Percentiles rank a stretch among this genome's conserved stretches.
Conservation (phyloP, 495 filamentous ascomycete genomes). For the Penicillium goetzii region DNA sequence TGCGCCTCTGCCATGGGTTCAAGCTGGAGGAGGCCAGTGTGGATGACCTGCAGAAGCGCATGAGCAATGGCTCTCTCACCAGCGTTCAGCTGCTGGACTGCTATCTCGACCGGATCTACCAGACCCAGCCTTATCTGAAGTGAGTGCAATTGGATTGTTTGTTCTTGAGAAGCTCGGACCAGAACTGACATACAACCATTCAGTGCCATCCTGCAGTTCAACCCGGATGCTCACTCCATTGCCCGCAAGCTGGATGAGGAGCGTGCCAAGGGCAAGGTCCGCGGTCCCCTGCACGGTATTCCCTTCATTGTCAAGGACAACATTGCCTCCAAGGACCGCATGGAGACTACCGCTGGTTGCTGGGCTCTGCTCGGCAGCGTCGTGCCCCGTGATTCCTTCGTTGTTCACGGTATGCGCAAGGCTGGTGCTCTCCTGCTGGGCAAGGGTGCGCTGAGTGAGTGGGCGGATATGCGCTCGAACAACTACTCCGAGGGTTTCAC, state of each 20-base stretch:
- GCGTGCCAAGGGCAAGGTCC: constrained; percentile 54
- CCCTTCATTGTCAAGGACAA: constrained; percentile 78
- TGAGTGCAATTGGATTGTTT: constrained; percentile 30
- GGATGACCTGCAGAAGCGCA: constrained; percentile 54
- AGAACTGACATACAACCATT: background rate
- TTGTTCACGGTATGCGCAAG: constrained; percentile 62
- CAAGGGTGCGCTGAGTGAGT: constrained; percentile 71
- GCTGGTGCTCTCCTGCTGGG: constrained; percentile 71
- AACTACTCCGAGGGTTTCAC: constrained; percentile 73
- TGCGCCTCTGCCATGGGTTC: constrained; percentile 64
- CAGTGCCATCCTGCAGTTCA: constrained; percentile 61
- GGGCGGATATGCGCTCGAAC: constrained; percentile 74
- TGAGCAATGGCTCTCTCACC: constrained; percentile 49
- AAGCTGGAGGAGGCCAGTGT: constrained; percentile 66
- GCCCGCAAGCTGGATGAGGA: constrained; percentile 63
- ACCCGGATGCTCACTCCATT: constrained; percentile 63
- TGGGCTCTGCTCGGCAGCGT: constrained; percentile 65
- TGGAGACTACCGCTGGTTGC: constrained; percentile 67
- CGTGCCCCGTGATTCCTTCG: constrained; percentile 66
- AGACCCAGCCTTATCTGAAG: constrained; percentile 64
- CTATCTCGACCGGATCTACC: constrained; percentile 56
- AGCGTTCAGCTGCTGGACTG: constrained; percentile 54
- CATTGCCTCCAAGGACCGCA: constrained; percentile 68
- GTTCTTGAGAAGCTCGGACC: background rate
- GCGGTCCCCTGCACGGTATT: constrained; percentile 70